Conservation (phyloP, 352 stramenopile genomes). For the Phytopythium sindhum region DNA sequence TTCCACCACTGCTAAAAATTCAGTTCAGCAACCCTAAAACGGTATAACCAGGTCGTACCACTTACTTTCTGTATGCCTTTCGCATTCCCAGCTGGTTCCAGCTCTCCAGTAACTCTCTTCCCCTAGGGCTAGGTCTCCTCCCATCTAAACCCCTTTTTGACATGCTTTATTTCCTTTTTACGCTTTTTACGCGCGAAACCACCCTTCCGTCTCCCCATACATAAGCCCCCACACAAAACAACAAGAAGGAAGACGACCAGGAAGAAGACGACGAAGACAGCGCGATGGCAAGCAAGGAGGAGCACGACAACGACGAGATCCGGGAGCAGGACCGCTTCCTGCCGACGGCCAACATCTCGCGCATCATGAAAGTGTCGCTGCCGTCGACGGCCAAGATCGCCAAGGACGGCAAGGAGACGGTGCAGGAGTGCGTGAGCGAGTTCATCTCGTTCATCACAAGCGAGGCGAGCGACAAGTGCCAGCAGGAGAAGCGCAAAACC, state of each 20-base stretch:
- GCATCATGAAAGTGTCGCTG: conserved; percentile 99
- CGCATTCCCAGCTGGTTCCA: background rate
- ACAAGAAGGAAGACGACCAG: conserved; percentile 11
- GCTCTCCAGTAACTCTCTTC: background rate
- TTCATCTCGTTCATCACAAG: conserved; percentile 99
- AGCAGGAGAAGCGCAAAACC: conserved; percentile 99
- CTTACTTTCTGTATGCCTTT: background rate
- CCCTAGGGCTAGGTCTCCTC: background rate
- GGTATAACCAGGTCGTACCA: background rate
- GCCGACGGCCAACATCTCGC: conserved; percentile 98
- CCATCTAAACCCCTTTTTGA: background rate
- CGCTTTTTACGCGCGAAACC: conserved; percentile 14
- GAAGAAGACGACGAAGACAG: background rate
- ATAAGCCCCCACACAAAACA: background rate
- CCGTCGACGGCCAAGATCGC: conserved; percentile 99
- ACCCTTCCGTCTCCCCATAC: conserved; percentile 8
- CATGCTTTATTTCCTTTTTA: background rate
- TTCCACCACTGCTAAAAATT: background rate
- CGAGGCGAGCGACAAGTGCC: conserved; percentile 98
- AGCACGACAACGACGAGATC: conserved; percentile 89
- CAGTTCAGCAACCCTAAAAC: background rate
- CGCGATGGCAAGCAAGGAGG: conserved; percentile 75
- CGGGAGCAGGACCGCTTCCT: conserved; percentile 97
- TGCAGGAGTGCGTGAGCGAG: conserved; percentile 99
- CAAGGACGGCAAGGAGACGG: conserved; percentile 99